Evolutionary conservation across 352 stramenopile species (phyloP), one percentile per base, ranked within the genome.

Genomic region (Globisporangium cystogenes): DNA sequence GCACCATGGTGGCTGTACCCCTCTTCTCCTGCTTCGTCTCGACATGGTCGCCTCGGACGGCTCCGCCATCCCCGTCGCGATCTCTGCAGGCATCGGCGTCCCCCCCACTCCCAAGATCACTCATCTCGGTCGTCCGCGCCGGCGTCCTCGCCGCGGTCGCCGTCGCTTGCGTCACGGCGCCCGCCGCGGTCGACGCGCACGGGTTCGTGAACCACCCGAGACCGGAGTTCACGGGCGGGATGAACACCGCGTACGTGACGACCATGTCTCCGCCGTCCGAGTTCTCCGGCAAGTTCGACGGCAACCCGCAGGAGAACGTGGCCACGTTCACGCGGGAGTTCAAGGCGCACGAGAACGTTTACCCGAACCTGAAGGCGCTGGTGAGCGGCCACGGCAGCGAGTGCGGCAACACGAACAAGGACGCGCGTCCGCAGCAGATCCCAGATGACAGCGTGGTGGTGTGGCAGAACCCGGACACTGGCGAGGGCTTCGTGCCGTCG

Each of bases 271-370:
- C 59, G 39, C 48, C 61, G 16, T 87, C 77, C 52, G 50, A 49
- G n/a, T n/a, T n/a, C n/a, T n/a, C n/a, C 12, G 76, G 76, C n/a
- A 72, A 77, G 52, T 83, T 85, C 57, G 63, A 87, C 45, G 76
- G 74, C 64, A 77, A 55, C 48, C 73, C 76, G 14, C 60, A 71
- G 27, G 58, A 48, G 12, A 87, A 87, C 65, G 64, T 65, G 20
- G 52, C 44, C 14, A 72, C 54, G 29, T 86, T 83, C 53, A 76
- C 65, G 31, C 60, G 43, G 14, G 53, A 65, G 4, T 86, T 82
- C 51, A 31, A 52, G 16, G 63, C 56, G 6, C 52, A 69, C 35
- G 15, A 40, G 18, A 59, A 58, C 21, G 4, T 29, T 27, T 82
- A 76, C 59, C 70, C 66, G 43, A 65, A 63, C 29, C 57, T 87